These are phyloP conservation scores for Papiliotrema terrestris DNA, from an alignment of 1,284 basidiomycete genomes.

Conservation along the genomic window DNA sequence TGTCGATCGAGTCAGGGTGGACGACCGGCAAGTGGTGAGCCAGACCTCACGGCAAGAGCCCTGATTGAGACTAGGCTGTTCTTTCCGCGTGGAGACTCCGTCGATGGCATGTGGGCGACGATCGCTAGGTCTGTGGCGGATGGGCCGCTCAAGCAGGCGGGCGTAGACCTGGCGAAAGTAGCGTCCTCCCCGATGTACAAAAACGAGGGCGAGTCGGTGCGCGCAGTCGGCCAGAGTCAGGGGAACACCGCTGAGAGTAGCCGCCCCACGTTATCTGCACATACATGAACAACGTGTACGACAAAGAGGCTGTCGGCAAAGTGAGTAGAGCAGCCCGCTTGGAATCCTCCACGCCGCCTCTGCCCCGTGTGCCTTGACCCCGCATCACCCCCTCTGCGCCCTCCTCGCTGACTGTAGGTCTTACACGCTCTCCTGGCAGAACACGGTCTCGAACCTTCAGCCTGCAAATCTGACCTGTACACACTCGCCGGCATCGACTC, in stretches of 20 bases:
- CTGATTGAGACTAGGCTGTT: slow-evolving; percentile 16
- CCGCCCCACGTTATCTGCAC: slow-evolving; percentile 24
- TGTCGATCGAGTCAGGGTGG: slow-evolving; percentile 16
- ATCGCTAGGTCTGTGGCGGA: slow-evolving; percentile 29
- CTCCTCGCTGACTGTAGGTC: slow-evolving; percentile 9
- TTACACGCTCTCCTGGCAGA: slow-evolving; percentile 20
- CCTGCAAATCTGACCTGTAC: slow-evolving; percentile 41
- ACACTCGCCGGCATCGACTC: slow-evolving; percentile 45
- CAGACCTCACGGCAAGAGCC: background rate
- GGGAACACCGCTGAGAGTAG: slow-evolving; percentile 1
- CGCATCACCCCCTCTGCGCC: too few species aligned
- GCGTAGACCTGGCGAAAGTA: slow-evolving; percentile 28
- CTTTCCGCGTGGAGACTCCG: slow-evolving; percentile 17
- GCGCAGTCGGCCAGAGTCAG: background rate
- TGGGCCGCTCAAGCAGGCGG: slow-evolving; percentile 30
- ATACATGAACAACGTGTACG: slow-evolving; percentile 31
- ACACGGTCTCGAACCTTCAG: slow-evolving; percentile 32
- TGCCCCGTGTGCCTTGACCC: background rate
- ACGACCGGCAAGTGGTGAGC: slow-evolving; percentile 36
- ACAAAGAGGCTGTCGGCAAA: slow-evolving; percentile 17
- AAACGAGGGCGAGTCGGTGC: slow-evolving; percentile 4
- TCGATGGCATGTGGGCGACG: slow-evolving; percentile 27
- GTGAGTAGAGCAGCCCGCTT: slow-evolving; percentile 8
- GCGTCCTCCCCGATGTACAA: slow-evolving; percentile 12
- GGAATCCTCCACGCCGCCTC: background rate